Percentiles rank a stretch among this genome's conserved stretches.
phyloP scores from a whole-genome alignment of 1,284 basidiomycete genomes.

The Trichosporon coremiiforme region DNA sequence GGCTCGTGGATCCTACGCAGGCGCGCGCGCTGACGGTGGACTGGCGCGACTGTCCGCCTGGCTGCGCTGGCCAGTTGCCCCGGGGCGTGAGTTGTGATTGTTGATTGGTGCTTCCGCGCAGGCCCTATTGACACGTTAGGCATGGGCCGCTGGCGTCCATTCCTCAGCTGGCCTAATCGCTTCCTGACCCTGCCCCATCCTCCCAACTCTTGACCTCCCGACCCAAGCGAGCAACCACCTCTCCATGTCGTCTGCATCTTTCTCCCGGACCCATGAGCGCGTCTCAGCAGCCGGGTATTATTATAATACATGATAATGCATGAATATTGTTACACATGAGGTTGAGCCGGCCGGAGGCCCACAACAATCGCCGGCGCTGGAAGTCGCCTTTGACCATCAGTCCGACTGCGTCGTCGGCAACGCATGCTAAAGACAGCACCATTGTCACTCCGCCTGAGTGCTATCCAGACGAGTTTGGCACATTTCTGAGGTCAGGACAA shows the following conservation, averaged over 20 bases:
- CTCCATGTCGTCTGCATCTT: background rate
- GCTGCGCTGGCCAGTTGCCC: background rate
- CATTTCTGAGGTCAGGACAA: constrained; percentile 16
- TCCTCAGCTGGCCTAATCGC: constrained; percentile 16
- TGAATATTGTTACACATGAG: background rate
- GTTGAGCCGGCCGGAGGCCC: background rate
- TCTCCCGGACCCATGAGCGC: background rate
- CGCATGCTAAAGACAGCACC: background rate
- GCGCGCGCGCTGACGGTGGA: background rate
- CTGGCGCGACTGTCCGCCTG: background rate
- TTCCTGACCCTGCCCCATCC: background rate
- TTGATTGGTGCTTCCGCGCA: constrained; percentile 14
- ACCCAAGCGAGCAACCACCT: background rate
- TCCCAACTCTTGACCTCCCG: background rate
- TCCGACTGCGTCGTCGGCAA: background rate
- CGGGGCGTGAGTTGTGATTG: background rate
- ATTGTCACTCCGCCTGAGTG: background rate
- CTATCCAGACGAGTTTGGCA: constrained; percentile 22
- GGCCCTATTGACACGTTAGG: constrained; percentile 3
- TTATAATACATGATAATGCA: background rate
- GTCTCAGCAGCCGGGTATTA: background rate
- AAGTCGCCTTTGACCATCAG: background rate
- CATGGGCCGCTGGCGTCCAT: background rate
- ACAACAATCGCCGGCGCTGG: background rate
- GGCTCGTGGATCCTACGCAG: background rate